Evolutionary conservation across 352 stramenopile genomes (phyloP).

Genomic region (Phytopythium chamaehyphon): DNA sequence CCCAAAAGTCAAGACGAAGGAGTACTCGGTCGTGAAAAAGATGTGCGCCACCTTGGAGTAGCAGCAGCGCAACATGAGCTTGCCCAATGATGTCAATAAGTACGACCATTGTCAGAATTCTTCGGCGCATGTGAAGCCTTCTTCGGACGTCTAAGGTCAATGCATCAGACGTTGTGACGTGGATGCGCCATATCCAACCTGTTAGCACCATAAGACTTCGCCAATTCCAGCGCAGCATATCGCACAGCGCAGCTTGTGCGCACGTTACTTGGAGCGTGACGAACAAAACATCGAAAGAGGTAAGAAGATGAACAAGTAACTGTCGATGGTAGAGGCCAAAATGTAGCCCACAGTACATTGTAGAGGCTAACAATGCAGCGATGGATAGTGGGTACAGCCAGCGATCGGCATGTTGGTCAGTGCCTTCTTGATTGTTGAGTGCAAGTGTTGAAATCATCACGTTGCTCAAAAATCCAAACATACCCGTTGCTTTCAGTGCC

Average conservation of each 20-base stretch:
- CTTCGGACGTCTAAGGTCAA: slow-evolving; percentile 8
- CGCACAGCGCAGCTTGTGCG: slow-evolving; percentile 18
- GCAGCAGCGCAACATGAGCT: neutral
- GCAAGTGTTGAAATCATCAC: neutral
- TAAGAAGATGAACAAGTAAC: slow-evolving; percentile 22
- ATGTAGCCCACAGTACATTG: slow-evolving; percentile 10
- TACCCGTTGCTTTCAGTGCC: neutral
- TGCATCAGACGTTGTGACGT: slow-evolving; percentile 24
- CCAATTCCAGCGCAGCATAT: slow-evolving; percentile 27
- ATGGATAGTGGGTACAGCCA: neutral
- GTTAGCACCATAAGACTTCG: slow-evolving; percentile 9
- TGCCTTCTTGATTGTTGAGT: too few species aligned
- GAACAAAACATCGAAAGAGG: slow-evolving; percentile 36
- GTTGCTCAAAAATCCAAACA: slow-evolving; percentile 3
- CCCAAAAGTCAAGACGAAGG: neutral
- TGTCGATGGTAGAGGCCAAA: slow-evolving; percentile 16
- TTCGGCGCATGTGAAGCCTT: neutral
- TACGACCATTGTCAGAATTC: neutral
- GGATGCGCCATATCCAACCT: slow-evolving; percentile 25
- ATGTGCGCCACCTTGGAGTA: neutral
- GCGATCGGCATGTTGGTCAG: too few species aligned
- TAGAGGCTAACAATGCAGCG: slow-evolving; percentile 3
- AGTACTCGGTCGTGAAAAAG: slow-evolving; percentile 1
- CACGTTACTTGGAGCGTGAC: slow-evolving; percentile 25
- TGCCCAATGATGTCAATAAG: slow-evolving; percentile 2